phyloP scores from a whole-genome alignment of 1,284 basidiomycete species.

The Testicularia cyperi region DNA sequence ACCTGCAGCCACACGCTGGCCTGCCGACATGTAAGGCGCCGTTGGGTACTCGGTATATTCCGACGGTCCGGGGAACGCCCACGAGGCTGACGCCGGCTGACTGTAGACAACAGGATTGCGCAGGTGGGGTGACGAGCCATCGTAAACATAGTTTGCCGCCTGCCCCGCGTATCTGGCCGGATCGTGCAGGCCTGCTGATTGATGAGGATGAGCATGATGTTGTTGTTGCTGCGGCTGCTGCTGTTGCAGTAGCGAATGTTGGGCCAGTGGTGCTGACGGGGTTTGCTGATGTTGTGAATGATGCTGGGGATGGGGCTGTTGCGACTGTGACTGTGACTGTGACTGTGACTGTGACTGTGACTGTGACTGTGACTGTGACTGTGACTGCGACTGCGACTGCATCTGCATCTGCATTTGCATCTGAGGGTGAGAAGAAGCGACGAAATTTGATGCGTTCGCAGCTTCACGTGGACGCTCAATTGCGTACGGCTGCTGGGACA shows the following conservation, averaged over 20 bases:
- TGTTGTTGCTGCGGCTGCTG: too few species aligned
- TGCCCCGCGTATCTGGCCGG: conserved; percentile 8
- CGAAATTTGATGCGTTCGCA: background rate
- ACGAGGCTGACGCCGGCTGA: conserved; percentile 15
- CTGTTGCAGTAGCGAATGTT: too few species aligned
- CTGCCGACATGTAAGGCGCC: conserved; percentile 13
- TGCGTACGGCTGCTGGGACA: background rate
- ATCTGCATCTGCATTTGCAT: too few species aligned
- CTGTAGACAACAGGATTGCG: conserved; percentile 35
- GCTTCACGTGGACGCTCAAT: background rate
- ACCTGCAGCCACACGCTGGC: background rate
- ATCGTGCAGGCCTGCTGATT: background rate
- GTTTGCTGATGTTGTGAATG: too few species aligned
- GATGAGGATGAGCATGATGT: too few species aligned
- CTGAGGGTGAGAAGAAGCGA: too few species aligned
- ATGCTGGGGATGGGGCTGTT: too few species aligned
- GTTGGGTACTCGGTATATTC: conserved; percentile 30
- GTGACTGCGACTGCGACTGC: too few species aligned
- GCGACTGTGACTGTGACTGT: too few species aligned
- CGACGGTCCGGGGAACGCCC: conserved; percentile 8
- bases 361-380: too few species aligned
- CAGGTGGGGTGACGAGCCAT: conserved; percentile 14
- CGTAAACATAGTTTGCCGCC: conserved; percentile 19
- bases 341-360: too few species aligned
- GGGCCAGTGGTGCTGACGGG: too few species aligned